Conservation (phyloP, 139 green algal genomes). For the Gonium pectorale region DNA sequence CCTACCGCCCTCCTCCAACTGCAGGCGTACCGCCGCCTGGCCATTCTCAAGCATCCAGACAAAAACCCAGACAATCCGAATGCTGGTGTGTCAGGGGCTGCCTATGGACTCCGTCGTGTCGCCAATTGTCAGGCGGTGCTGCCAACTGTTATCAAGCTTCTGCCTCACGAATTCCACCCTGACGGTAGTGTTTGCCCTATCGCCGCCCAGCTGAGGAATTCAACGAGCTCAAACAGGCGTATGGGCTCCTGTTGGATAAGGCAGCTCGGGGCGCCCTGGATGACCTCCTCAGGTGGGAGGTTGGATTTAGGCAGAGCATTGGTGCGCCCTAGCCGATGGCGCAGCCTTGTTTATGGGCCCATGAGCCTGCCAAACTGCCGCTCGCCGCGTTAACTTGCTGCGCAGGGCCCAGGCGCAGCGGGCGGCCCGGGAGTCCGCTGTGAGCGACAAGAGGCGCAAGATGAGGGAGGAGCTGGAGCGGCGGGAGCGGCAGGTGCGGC, state of each 20-base stretch:
- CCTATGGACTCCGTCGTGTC: no score
- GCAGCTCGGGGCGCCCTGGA: conserved; percentile 79
- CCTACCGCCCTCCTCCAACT: neutral
- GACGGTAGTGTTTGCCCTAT: neutral
- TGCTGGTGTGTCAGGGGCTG: no score
- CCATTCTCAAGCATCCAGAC: conserved; percentile 86
- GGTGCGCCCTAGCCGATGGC: no score
- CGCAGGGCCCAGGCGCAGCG: conserved; percentile 67
- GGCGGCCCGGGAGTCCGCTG: conserved; percentile 46
- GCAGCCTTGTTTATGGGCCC: no score
- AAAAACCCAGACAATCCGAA: conserved; percentile 79
- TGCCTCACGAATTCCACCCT: neutral
- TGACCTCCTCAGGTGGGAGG: conserved; percentile 66
- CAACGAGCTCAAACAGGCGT: conserved; percentile 83
- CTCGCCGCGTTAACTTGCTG: neutral
- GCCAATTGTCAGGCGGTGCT: no score
- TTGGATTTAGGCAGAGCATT: neutral
- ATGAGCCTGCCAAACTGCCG: neutral
- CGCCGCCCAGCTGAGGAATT: conserved; percentile 84
- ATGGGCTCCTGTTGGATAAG: conserved; percentile 83
- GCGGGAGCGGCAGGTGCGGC: conserved; percentile 67
- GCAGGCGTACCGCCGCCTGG: conserved; percentile 80
- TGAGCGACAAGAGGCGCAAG: conserved; percentile 82
- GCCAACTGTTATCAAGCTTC: no score
- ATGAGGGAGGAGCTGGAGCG: conserved; percentile 74